Evolutionary conservation across 805 yeast genomes (phyloP).

Genomic region (Saccharomycopsis vini): DNA sequence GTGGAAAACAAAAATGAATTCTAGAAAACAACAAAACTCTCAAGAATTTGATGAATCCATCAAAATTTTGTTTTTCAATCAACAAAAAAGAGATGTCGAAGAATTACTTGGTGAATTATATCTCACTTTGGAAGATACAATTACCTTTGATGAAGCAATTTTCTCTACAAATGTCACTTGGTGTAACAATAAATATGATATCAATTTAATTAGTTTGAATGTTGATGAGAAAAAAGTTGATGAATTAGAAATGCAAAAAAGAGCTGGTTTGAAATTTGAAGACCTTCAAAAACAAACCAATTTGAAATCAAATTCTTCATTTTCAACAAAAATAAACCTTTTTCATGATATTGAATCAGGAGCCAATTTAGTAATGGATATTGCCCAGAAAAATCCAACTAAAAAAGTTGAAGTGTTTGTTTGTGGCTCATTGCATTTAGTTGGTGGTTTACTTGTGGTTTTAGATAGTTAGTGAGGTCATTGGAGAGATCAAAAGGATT

Average conservation of each 20-base stretch:
- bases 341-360: constrained; percentile 72
- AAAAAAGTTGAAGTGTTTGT: constrained; percentile 65
- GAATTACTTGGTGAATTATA: constrained; percentile 50
- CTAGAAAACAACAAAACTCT: constrained; percentile 22
- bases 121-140: constrained; percentile 30
- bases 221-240: constrained; percentile 73
- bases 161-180: constrained; percentile 92
- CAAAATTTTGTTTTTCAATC: constrained; percentile 72
- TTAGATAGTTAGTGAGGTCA: constrained; percentile 37
- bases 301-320: constrained; percentile 52
- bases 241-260: constrained; percentile 70
- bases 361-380: constrained; percentile 41
- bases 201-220: constrained; percentile 80
- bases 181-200: constrained; percentile 69
- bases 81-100: constrained; percentile 83
- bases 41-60: constrained; percentile 12
- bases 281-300: constrained; percentile 36
- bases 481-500: too few relatives aligned
- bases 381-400: constrained; percentile 22
- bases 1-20: constrained; percentile 36
- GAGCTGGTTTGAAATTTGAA: constrained; percentile 63
- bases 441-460: constrained; percentile 88
- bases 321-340: constrained; percentile 48
- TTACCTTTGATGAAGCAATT: constrained; percentile 63
- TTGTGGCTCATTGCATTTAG: constrained; percentile 87